Conservation (phyloP, 768 basidiomycete genomes). For the Boletus huronensis region DNA sequence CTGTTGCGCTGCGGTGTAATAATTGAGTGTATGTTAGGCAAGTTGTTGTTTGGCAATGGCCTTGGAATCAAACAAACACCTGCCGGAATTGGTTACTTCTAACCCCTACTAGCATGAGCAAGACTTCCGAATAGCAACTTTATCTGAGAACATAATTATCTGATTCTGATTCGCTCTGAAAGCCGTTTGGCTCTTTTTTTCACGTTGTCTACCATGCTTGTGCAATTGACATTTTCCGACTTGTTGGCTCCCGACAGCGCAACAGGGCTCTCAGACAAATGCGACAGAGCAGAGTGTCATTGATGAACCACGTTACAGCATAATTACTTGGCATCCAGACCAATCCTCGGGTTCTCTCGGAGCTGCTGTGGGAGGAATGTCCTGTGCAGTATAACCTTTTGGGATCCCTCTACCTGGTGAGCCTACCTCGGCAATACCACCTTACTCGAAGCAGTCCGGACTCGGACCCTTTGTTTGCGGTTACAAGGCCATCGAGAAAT, state of each 20-base stretch:
- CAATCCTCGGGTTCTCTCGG: constrained; percentile 8
- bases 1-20: too few species aligned
- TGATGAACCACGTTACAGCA: constrained; percentile 14
- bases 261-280: constrained; percentile 7
- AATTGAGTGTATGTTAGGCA: neutral
- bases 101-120: neutral
- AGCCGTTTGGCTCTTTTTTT: neutral
- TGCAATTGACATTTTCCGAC: constrained; percentile 13
- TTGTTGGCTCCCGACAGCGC: constrained; percentile 6
- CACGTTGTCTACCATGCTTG: constrained; percentile 14
- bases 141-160: neutral
- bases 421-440: neutral
- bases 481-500: constrained; percentile 76
- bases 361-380: constrained; percentile 18
- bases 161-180: neutral
- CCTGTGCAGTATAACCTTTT: neutral
- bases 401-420: neutral
- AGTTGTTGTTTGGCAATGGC: constrained; percentile 24
- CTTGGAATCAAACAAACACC: constrained; percentile 28
- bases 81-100: constrained; percentile 11
- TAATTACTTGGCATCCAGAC: constrained; percentile 16
- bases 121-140: neutral
- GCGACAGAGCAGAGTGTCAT: constrained; percentile 20
- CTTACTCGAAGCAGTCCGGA: constrained; percentile 51
- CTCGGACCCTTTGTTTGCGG: constrained; percentile 79